Conservation (phyloP, 148 eudicot genomes). For the Selenicereus undatus region DNA sequence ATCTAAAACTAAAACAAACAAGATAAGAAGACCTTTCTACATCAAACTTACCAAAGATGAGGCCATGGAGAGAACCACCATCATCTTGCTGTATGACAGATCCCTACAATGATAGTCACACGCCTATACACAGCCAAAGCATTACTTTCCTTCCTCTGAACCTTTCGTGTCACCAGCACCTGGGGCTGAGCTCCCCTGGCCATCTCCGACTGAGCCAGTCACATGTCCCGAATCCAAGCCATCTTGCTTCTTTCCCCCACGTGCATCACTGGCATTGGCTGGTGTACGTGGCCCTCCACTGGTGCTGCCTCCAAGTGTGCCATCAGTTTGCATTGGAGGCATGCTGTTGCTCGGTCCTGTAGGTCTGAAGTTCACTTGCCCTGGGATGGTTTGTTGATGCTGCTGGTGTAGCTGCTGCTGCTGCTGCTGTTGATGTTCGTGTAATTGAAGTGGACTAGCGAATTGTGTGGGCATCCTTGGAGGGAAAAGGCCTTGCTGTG, state of each 20-base stretch:
- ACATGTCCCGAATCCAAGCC: slow-evolving; percentile 22
- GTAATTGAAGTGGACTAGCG: slow-evolving; percentile 51
- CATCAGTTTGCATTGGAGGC: slow-evolving; percentile 47
- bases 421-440: slow-evolving; percentile 41
- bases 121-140: slow-evolving; percentile 18
- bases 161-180: slow-evolving; percentile 17
- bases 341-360: slow-evolving; percentile 45
- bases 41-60: slow-evolving; percentile 32
- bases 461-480: slow-evolving; percentile 62
- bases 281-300: slow-evolving; percentile 29
- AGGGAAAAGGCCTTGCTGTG: slow-evolving; percentile 60
- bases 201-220: slow-evolving; percentile 35
- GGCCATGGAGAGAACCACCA: slow-evolving; percentile 19
- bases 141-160: slow-evolving; percentile 43
- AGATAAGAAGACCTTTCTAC: slow-evolving; percentile 13
- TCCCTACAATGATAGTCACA: slow-evolving; percentile 26
- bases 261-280: slow-evolving; percentile 30
- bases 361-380: slow-evolving; percentile 50
- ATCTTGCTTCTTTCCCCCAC: slow-evolving; percentile 53
- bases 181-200: slow-evolving; percentile 32
- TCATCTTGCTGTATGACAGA: slow-evolving; percentile 22
- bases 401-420: slow-evolving; percentile 41
- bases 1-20: slow-evolving; percentile 16
- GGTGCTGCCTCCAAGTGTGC: slow-evolving; percentile 35
- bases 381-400: slow-evolving; percentile 51